A percentile compares a stretch with the other conserved stretches of the same genome.
phyloP scores from a whole-genome alignment of 768 basidiomycete species.

The Calocera cornea region DNA sequence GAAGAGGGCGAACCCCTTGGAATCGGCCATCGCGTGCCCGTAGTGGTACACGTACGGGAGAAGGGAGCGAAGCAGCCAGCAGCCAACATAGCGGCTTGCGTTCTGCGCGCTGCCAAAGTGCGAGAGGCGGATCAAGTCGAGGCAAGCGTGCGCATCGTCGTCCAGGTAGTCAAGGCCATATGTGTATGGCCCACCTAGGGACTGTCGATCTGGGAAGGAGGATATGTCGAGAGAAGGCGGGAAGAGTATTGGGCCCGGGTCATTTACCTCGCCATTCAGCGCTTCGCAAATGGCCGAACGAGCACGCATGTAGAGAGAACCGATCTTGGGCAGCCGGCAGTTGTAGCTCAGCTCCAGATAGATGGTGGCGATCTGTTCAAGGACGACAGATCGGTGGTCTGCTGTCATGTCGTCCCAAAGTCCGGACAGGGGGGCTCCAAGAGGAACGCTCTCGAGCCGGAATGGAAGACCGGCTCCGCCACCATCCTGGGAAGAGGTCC shows the following conservation, averaged over 20 bases:
- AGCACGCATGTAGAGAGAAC: neutral
- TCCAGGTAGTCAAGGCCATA: neutral
- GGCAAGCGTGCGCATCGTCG: neutral
- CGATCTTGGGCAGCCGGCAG: neutral
- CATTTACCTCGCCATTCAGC: neutral
- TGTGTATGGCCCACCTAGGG: neutral
- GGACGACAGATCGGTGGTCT: neutral
- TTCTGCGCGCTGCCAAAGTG: constrained; percentile 11
- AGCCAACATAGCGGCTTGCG: constrained; percentile 7
- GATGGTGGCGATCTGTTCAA: neutral
- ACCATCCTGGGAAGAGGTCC: neutral
- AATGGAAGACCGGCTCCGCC: neutral
- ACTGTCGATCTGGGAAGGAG: constrained; percentile 3
- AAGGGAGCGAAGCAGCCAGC: neutral
- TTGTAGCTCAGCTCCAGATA: neutral
- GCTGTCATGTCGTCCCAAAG: neutral
- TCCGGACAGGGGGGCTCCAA: neutral
- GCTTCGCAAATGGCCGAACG: neutral
- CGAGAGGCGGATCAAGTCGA: neutral
- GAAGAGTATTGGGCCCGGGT: neutral
- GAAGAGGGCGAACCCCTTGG: neutral
- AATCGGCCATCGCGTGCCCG: neutral
- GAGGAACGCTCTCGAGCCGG: neutral
- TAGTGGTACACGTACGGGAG: constrained; percentile 11
- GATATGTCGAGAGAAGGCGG: constrained; percentile 37